Evolutionary conservation across 495 filamentous ascomycete genomes (phyloP).

Genomic region (Bryoglossum gracile): DNA sequence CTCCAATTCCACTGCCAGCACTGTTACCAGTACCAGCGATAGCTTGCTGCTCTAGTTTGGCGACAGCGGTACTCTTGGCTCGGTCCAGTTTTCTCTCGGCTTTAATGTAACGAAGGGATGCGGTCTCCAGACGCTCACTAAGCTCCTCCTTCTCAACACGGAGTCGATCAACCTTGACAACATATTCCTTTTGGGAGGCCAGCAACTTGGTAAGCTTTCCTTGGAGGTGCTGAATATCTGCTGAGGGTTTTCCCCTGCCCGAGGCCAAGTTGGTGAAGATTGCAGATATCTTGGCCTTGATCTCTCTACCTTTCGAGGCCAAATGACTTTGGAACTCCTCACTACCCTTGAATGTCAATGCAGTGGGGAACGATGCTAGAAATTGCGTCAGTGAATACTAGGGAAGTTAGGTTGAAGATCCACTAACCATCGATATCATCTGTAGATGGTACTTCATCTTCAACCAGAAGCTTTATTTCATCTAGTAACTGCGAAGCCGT

Average conservation of each 20-base stretch:
- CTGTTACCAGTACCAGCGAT: constrained; percentile 51
- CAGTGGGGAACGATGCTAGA: constrained; percentile 48
- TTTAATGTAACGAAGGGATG: constrained; percentile 84
- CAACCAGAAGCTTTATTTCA: constrained; percentile 67
- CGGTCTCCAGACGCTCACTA: constrained; percentile 73
- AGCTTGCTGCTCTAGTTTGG: constrained; percentile 86
- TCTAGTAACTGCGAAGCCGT: constrained; percentile 60
- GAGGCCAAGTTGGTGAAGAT: constrained; percentile 36
- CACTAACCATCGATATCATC: constrained; percentile 51
- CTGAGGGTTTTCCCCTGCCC: constrained; percentile 39
- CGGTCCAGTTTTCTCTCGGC: constrained; percentile 92
- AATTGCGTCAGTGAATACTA: not conserved
- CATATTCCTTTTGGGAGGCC: constrained; percentile 71
- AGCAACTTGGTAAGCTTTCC: constrained; percentile 63
- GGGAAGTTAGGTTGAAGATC: constrained; percentile 4
- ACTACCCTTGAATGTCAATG: constrained; percentile 55
- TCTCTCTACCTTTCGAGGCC: constrained; percentile 42
- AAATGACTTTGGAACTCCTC: constrained; percentile 75
- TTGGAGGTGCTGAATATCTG: constrained; percentile 67
- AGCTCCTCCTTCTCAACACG: constrained; percentile 74
- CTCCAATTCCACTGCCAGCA: constrained; percentile 46
- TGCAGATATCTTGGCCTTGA: constrained; percentile 36
- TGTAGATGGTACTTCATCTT: constrained; percentile 33
- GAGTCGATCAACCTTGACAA: constrained; percentile 67
- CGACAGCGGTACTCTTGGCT: constrained; percentile 76